Percentiles rank a stretch among this genome's conserved stretches.
phyloP scores from a whole-genome alignment of 306 rosid genomes.

The Rubus parviflorus region DNA sequence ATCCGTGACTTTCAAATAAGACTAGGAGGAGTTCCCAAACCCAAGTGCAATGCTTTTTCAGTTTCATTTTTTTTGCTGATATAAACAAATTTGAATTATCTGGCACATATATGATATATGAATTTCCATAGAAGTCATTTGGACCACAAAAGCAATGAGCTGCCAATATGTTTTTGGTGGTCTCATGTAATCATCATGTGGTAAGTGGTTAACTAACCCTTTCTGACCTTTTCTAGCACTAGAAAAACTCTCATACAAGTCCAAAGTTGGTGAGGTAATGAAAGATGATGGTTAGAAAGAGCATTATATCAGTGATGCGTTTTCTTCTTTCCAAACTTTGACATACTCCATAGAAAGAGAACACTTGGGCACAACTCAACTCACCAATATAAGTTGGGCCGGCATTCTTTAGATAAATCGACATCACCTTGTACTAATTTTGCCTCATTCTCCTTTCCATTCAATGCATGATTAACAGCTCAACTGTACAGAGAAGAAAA shows the following conservation, averaged over 20 bases:
- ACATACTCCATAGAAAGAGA: background rate
- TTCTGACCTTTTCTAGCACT: background rate
- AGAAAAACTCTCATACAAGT: background rate
- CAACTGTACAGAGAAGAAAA: background rate
- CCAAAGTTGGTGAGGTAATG: background rate
- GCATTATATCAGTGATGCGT: background rate
- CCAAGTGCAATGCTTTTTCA: background rate
- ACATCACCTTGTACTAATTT: too few relatives aligned
- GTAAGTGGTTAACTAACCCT: background rate
- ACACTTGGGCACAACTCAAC: background rate
- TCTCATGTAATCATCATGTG: constrained; percentile 4
- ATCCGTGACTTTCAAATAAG: constrained; percentile 20
- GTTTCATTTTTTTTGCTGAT: background rate
- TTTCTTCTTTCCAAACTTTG: background rate
- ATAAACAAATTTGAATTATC: background rate
- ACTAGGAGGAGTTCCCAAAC: background rate
- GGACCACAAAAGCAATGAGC: constrained; percentile 10
- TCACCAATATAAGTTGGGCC: background rate
- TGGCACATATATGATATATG: background rate
- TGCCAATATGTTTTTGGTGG: background rate
- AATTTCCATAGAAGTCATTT: background rate
- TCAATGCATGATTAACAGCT: background rate
- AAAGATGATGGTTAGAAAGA: background rate
- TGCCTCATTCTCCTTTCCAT: background rate
- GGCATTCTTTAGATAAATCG: too few relatives aligned